Percentiles rank a stretch among this genome's conserved stretches.
These are phyloP conservation scores for Carex sylvatica DNA, from an alignment of 202 grass and related monocot species.

Conservation along the genomic window DNA sequence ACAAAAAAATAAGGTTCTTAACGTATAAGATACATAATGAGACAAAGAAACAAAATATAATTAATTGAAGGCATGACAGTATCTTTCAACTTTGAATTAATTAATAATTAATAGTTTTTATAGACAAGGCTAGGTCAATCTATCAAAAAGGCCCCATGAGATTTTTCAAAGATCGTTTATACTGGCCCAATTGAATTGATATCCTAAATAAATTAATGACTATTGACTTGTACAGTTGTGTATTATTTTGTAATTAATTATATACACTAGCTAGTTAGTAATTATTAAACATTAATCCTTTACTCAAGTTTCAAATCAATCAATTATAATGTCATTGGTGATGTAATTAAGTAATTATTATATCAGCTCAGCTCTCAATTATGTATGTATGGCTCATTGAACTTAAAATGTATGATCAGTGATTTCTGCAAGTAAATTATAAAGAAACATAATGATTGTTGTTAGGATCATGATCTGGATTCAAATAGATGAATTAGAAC, in stretches of 20 bases:
- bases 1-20: constrained; percentile 22
- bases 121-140: not conserved
- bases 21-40: constrained; percentile 46
- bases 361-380: not conserved
- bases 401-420: not conserved
- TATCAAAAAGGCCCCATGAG: constrained; percentile 4
- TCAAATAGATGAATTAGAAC: too few species aligned
- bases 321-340: too few species aligned
- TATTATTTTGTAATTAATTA: not conserved
- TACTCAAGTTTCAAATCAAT: not conserved
- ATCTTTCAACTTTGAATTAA: constrained; percentile 14
- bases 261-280: not conserved
- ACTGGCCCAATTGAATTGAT: not conserved
- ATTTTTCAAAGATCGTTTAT: constrained; percentile 14
- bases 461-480: not conserved
- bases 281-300: not conserved
- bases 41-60: constrained; percentile 8
- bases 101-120: not conserved
- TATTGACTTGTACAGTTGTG: not conserved
- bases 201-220: not conserved
- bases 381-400: not conserved
- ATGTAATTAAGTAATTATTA: too few species aligned
- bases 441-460: constrained; percentile 17
- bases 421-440: not conserved
- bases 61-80: not conserved